Percentiles rank a stretch among this genome's conserved stretches.
Conservation (phyloP, 257 asterid species). For the Euphrasia confusa region DNA sequence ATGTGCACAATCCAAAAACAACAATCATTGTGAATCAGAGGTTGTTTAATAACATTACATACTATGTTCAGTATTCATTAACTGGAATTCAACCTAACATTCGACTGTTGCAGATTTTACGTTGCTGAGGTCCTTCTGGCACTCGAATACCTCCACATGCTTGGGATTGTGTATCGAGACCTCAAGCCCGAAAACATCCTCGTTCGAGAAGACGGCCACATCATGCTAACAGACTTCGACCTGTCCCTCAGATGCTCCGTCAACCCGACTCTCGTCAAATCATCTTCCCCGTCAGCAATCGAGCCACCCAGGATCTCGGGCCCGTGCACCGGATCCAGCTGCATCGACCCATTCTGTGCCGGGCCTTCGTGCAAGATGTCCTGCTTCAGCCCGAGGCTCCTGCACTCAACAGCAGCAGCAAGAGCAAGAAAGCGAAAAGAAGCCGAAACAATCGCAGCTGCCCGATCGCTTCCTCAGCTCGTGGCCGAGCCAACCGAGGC, state of each 20-base stretch:
- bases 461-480: constrained; percentile 67
- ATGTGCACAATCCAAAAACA: no score
- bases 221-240: constrained; percentile 90
- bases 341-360: constrained; percentile 88
- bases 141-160: constrained; percentile 90
- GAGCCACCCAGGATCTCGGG: constrained; percentile 83
- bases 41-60: not conserved
- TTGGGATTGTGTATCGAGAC: constrained; percentile 89
- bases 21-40: no score
- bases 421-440: constrained; percentile 51
- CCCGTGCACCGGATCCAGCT: constrained; percentile 81
- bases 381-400: constrained; percentile 74
- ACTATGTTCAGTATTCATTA: not conserved
- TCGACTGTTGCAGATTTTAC: constrained; percentile 52
- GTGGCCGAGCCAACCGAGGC: constrained; percentile 94
- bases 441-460: constrained; percentile 39
- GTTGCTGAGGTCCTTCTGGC: constrained; percentile 96
- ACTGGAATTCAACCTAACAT: not conserved
- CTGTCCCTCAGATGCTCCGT: constrained; percentile 85
- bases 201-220: constrained; percentile 91
- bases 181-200: constrained; percentile 83
- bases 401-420: constrained; percentile 37
- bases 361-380: constrained; percentile 92
- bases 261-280: constrained; percentile 63
- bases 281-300: constrained; percentile 35